Percentiles rank a stretch among this genome's conserved stretches.
Evolutionary conservation across 495 filamentous ascomycete genomes (phyloP).

Genomic region (Chaetomium cochliodes): DNA sequence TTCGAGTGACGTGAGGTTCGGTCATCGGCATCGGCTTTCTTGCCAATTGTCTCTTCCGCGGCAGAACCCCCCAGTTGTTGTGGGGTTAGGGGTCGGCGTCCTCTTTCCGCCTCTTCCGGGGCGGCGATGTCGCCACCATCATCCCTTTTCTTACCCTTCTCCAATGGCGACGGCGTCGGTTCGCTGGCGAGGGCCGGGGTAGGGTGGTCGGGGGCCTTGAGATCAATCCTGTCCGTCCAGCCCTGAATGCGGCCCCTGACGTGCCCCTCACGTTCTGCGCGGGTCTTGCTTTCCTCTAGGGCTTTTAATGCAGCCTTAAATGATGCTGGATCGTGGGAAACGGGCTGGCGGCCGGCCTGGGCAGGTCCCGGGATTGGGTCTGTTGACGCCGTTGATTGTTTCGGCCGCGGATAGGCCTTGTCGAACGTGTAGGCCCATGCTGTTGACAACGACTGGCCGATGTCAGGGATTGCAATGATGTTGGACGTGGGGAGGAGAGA

Average conservation of each 20-base stretch:
- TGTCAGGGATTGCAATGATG: not conserved
- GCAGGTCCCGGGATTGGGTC: not conserved
- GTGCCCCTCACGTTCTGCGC: not conserved
- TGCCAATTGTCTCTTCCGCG: not conserved
- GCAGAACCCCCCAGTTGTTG: not conserved
- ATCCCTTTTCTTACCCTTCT: not conserved
- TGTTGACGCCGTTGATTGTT: not conserved
- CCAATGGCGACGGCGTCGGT: not conserved
- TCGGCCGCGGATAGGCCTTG: not conserved
- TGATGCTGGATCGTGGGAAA: not conserved
- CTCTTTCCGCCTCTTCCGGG: not conserved
- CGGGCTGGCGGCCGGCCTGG: not conserved
- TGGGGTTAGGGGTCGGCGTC: not conserved
- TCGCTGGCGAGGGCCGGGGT: too few species aligned
- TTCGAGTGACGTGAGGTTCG: not conserved
- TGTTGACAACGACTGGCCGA: constrained; percentile 1
- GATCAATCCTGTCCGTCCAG: not conserved
- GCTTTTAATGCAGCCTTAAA: not conserved
- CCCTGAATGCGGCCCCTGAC: not conserved
- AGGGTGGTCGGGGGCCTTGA: not conserved
- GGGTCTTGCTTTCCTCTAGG: not conserved
- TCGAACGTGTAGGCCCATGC: constrained; percentile 4
- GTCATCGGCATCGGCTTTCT: constrained; percentile 4
- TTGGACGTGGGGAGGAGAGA: not conserved
- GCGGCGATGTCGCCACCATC: not conserved